Evolutionary conservation across 331 rosid species (phyloP).

Genomic region (Arachis monticola): DNA sequence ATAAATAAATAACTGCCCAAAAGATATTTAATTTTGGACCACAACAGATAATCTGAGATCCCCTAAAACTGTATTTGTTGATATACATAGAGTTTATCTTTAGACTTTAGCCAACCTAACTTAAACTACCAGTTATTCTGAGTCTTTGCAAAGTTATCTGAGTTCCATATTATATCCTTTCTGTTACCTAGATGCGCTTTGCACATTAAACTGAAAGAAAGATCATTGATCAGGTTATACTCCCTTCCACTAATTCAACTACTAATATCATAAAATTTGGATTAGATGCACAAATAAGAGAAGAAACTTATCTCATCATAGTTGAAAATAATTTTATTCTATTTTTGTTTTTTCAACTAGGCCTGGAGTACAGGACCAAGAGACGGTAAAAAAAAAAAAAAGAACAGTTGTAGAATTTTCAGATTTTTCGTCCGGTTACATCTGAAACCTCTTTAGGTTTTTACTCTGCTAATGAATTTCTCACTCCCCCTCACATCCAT

Average conservation of each 20-base stretch:
- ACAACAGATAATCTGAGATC: background rate
- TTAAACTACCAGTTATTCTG: background rate
- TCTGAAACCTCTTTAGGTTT: background rate
- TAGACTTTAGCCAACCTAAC: background rate
- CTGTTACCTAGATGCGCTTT: background rate
- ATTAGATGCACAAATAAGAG: background rate
- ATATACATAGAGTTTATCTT: background rate
- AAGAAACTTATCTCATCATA: constrained; percentile 8
- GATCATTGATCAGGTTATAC: background rate
- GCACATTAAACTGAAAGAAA: constrained; percentile 1
- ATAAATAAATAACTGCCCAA: no score
- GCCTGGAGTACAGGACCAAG: constrained; percentile 40
- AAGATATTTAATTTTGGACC: background rate
- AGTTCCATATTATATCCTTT: background rate
- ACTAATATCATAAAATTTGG: background rate
- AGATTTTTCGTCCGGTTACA: background rate
- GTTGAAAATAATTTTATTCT: constrained; percentile 19
- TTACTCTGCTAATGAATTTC: constrained; percentile 23
- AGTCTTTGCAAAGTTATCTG: no score
- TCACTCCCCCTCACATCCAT: background rate
- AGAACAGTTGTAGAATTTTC: constrained; percentile 19
- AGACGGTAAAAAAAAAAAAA: background rate
- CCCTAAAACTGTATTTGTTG: background rate
- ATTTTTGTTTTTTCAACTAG: constrained; percentile 1
- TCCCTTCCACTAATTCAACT: constrained; percentile 25